phyloP scores from a whole-genome alignment of 2,329 filamentous ascomycete genomes.

The Beauveria sp. region DNA sequence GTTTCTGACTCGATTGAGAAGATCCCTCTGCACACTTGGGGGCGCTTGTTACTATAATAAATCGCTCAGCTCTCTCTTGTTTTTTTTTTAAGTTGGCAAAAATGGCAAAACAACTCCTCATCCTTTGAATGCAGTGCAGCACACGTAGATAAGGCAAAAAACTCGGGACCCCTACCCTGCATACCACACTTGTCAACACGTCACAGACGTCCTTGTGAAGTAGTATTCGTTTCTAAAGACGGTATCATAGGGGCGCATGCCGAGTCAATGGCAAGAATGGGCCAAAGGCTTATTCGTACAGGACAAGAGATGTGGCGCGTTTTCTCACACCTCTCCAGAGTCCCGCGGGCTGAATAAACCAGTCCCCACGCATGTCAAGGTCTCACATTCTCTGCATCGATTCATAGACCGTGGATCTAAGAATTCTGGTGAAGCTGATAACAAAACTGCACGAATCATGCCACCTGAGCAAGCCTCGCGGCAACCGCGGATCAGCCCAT shows the following conservation, averaged over 20 bases:
- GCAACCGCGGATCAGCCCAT: too few relatives aligned
- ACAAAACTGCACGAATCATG: background rate
- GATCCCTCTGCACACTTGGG: too few relatives aligned
- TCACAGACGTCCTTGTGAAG: background rate
- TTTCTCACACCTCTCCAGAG: background rate
- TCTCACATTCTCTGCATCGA: background rate
- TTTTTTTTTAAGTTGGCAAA: too few relatives aligned
- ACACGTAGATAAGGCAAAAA: too few relatives aligned
- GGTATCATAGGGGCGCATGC: background rate
- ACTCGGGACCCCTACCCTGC: background rate
- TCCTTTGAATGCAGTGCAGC: too few relatives aligned
- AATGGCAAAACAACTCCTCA: too few relatives aligned
- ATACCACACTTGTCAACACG: background rate
- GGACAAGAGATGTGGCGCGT: background rate
- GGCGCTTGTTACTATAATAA: too few relatives aligned
- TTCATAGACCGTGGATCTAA: background rate
- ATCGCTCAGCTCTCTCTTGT: too few relatives aligned
- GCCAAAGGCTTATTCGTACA: too few relatives aligned
- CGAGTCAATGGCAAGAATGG: too few relatives aligned
- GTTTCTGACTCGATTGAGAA: too few relatives aligned
- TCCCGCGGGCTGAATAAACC: background rate
- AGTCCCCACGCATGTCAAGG: background rate
- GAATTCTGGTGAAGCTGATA: background rate
- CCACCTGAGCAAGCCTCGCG: background rate
- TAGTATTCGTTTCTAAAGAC: background rate